Conservation (phyloP, 352 stramenopile species). For the Globisporangium emineosum region DNA sequence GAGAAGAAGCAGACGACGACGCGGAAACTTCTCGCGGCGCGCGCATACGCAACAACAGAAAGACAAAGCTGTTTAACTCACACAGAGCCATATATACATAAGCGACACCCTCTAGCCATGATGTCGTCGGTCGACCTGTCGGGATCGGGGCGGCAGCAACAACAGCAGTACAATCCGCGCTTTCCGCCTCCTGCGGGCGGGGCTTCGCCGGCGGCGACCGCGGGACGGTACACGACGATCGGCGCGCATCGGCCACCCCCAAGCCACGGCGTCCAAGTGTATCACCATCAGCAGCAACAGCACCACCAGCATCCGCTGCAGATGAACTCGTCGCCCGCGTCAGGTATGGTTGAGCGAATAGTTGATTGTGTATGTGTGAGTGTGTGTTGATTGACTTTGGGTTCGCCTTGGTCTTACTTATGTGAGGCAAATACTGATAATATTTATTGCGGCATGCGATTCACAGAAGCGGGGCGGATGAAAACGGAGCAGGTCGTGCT, state of each 20-base stretch:
- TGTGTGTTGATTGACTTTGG: background rate
- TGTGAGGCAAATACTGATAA: background rate
- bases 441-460: background rate
- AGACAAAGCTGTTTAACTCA: background rate
- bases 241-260: slow-evolving; percentile 10
- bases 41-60: background rate
- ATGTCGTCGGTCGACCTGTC: slow-evolving; percentile 18
- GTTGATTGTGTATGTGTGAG: background rate
- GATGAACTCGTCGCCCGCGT: slow-evolving; percentile 11
- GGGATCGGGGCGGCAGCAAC: background rate
- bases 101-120: background rate
- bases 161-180: slow-evolving; percentile 9
- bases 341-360: slow-evolving; percentile 7
- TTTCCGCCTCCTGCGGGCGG: background rate
- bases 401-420: background rate
- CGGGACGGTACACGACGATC: slow-evolving; percentile 13
- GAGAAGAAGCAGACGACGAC: background rate
- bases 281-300: slow-evolving; percentile 2
- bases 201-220: background rate
- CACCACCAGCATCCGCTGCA: slow-evolving; percentile 6
- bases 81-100: background rate
- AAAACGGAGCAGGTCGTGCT: slow-evolving; percentile 86
- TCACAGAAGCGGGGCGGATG: slow-evolving; percentile 42
- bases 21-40: slow-evolving; percentile 9
- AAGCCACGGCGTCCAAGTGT: background rate